phyloP scores from a whole-genome alignment of 192 early-diverging fungal genomes.

The Entomortierella chlamydospora region DNA sequence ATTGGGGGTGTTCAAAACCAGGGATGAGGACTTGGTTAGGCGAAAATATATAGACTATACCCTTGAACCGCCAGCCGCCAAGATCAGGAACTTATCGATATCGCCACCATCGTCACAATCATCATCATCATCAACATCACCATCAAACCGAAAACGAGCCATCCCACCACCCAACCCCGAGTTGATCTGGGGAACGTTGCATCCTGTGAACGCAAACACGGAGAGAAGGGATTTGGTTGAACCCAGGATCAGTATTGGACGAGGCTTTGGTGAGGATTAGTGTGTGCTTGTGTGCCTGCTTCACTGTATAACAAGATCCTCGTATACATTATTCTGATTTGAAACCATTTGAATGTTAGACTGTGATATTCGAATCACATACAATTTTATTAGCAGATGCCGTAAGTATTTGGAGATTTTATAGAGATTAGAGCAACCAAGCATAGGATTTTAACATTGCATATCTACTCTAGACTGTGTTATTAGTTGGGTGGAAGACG shows the following conservation, averaged over 20 bases:
- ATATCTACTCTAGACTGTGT: conserved; percentile 2
- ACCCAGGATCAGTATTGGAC: not conserved
- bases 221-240: not conserved
- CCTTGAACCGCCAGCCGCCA: not conserved
- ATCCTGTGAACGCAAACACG: not conserved
- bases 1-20: not conserved
- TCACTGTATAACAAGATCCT: too few relatives aligned
- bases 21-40: not conserved
- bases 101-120: too few relatives aligned
- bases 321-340: too few relatives aligned
- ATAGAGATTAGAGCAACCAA: too few relatives aligned
- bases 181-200: not conserved
- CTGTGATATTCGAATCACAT: not conserved
- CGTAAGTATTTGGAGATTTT: conserved; percentile 19
- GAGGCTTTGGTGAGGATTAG: not conserved
- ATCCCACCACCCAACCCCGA: not conserved
- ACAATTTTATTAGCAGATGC: not conserved
- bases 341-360: too few relatives aligned
- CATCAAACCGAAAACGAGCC: too few relatives aligned
- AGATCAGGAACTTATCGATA: not conserved
- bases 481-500: conserved; percentile 5
- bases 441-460: too few relatives aligned
- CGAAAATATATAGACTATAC: not conserved
- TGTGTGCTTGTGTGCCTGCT: too few relatives aligned
- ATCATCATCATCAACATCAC: too few relatives aligned